phyloP scores from a whole-genome alignment of 2,329 filamentous ascomycete species.

The Fusarium ambrosium region DNA sequence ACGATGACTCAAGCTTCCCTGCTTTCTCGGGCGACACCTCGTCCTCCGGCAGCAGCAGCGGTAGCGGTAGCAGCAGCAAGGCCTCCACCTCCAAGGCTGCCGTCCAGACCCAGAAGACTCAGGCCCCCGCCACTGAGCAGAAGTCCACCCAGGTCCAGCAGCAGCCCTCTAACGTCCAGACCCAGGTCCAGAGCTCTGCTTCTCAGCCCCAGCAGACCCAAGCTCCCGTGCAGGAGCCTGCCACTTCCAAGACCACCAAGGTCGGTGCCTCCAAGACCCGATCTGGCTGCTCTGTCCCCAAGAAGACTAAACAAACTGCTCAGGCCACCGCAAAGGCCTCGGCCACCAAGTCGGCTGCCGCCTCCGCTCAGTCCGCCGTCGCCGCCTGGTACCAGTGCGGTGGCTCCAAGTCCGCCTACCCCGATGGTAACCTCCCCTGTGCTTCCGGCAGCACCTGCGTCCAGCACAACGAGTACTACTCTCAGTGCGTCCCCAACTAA shows the following conservation, averaged over 20 bases:
- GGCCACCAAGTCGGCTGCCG: conserved; percentile 1
- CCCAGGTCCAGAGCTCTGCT: neutral
- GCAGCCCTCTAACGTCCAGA: conserved; percentile 12
- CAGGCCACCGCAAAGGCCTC: conserved; percentile 13
- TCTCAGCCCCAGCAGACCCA: conserved; percentile 14
- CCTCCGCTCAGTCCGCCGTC: conserved; percentile 25
- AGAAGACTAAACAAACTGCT: conserved; percentile 24
- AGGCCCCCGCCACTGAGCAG: conserved; percentile 22
- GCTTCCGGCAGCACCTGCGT: conserved; percentile 42
- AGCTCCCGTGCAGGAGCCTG: conserved; percentile 15
- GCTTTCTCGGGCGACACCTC: conserved; percentile 34
- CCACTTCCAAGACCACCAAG: conserved; percentile 19
- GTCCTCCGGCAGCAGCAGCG: conserved; percentile 6
- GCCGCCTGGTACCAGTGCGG: conserved; percentile 40
- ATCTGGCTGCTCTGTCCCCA: conserved; percentile 27
- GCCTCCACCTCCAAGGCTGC: conserved; percentile 16
- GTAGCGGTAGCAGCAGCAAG: conserved; percentile 5
- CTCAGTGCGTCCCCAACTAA: conserved; percentile 45
- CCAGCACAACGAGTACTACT: conserved; percentile 45
- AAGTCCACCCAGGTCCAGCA: conserved; percentile 19
- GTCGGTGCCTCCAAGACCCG: conserved; percentile 29
- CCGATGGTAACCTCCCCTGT: conserved; percentile 40
- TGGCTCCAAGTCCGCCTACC: conserved; percentile 39
- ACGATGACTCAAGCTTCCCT: conserved; percentile 50
- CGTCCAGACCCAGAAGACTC: conserved; percentile 21